Evolutionary conservation across 2,329 filamentous ascomycete species (phyloP).

Genomic region (Colletotrichum musicola): DNA sequence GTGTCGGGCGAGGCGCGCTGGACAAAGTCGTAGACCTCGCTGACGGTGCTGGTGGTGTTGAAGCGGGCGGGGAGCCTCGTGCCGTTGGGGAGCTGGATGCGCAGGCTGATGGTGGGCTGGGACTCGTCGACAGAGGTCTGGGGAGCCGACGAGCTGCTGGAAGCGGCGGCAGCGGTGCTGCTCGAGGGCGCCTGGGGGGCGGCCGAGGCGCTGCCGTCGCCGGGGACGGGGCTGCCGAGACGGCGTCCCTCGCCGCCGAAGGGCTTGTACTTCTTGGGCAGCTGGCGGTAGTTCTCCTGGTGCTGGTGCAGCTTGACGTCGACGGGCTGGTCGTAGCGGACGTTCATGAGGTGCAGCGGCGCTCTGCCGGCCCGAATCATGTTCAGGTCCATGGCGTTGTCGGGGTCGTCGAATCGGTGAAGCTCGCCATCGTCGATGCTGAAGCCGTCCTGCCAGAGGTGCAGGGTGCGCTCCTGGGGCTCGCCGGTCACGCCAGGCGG

Average conservation of each 20-base stretch:
- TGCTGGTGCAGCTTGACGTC: slow-evolving; percentile 85
- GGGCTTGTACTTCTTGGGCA: slow-evolving; percentile 81
- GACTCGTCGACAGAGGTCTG: slow-evolving; percentile 67
- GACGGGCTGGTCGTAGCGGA: slow-evolving; percentile 79
- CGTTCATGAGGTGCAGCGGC: slow-evolving; percentile 82
- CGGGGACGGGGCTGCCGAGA: slow-evolving; percentile 82
- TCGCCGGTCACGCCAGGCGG: slow-evolving; percentile 53
- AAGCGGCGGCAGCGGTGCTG: slow-evolving; percentile 45
- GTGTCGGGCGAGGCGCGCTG: slow-evolving; percentile 71
- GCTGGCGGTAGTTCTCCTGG: slow-evolving; percentile 78
- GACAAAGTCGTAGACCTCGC: slow-evolving; percentile 83
- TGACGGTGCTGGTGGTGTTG: slow-evolving; percentile 83
- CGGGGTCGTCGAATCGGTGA: slow-evolving; percentile 82
- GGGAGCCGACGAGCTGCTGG: slow-evolving; percentile 49
- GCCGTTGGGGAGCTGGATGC: slow-evolving; percentile 84
- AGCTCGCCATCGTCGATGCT: slow-evolving; percentile 86
- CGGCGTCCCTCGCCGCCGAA: slow-evolving; percentile 80
- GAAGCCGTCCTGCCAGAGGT: slow-evolving; percentile 88
- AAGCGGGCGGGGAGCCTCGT: slow-evolving; percentile 83
- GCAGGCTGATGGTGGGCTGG: slow-evolving; percentile 76
- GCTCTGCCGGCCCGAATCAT: slow-evolving; percentile 84
- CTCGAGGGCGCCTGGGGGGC: slow-evolving; percentile 41
- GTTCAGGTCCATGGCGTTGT: slow-evolving; percentile 76
- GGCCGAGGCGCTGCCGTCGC: slow-evolving; percentile 51
- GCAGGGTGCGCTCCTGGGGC: slow-evolving; percentile 76